phyloP scores from a whole-genome alignment of 2,329 filamentous ascomycete species.

The Cytospora piceae region DNA sequence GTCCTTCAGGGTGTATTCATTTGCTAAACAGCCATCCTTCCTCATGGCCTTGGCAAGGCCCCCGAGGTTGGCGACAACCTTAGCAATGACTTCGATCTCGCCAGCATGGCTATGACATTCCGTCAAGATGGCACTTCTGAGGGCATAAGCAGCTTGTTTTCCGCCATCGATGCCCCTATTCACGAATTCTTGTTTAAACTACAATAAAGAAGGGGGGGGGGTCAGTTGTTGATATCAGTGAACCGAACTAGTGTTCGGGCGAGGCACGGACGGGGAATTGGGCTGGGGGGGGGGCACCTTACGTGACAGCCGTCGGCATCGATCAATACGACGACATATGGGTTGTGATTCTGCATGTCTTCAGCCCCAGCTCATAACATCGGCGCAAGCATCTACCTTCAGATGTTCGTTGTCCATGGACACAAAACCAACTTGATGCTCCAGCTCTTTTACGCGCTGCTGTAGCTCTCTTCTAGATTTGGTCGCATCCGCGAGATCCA shows the following conservation, averaged over 20 bases:
- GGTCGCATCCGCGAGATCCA: constrained; percentile 56
- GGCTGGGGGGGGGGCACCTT: not conserved
- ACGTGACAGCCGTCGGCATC: constrained; percentile 59
- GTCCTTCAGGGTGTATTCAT: constrained; percentile 52
- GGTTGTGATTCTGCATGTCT: constrained; percentile 53
- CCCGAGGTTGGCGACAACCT: constrained; percentile 58
- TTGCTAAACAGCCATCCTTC: constrained; percentile 51
- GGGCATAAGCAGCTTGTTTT: constrained; percentile 53
- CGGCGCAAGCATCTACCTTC: constrained; percentile 46
- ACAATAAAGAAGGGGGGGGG: not conserved
- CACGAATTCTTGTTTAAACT: constrained; percentile 63
- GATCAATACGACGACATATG: constrained; percentile 63
- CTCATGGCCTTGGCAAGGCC: constrained; percentile 55
- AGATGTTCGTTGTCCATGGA: constrained; percentile 47
- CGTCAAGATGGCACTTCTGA: constrained; percentile 53
- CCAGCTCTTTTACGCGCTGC: constrained; percentile 47
- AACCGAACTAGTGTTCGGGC: not conserved
- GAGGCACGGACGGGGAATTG: constrained; percentile 26
- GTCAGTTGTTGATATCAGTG: not conserved
- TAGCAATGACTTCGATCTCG: constrained; percentile 58
- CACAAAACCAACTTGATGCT: constrained; percentile 42
- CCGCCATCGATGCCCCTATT: constrained; percentile 59
- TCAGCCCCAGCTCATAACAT: constrained; percentile 27
- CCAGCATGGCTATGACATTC: constrained; percentile 53
- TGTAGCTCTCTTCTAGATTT: constrained; percentile 55